Evolutionary conservation across 306 rosid species (phyloP).

Genomic region (Prosopis cineraria): DNA sequence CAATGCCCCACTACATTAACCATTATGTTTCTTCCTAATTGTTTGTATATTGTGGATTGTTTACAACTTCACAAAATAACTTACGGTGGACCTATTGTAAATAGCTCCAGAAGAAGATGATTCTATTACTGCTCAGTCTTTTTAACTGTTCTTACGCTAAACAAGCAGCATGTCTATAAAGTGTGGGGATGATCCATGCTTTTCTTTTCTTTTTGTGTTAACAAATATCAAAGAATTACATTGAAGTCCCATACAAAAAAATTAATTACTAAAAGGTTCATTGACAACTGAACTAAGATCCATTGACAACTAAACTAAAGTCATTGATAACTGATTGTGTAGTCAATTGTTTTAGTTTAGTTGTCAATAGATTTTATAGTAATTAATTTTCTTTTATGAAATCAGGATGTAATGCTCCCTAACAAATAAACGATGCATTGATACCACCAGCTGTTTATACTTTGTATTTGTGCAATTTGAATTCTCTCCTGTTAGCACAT

Average conservation of each 20-base stretch:
- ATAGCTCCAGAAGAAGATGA: background rate
- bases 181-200: background rate
- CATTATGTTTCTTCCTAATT: background rate
- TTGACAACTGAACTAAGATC: no score
- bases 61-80: background rate
- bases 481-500: background rate
- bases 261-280: no score
- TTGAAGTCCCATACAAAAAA: no score
- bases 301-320: no score
- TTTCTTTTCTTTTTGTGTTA: background rate
- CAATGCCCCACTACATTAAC: background rate
- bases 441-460: background rate
- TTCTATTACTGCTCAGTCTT: background rate
- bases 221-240: no score
- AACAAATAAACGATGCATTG: background rate
- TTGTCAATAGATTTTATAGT: no score
- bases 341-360: no score
- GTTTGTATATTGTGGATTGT: background rate
- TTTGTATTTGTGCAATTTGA: background rate
- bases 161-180: background rate
- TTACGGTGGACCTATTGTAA: background rate
- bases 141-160: background rate
- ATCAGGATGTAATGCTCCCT: no score
- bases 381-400: no score
- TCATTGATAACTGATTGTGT: no score